phyloP scores from a whole-genome alignment of 306 rosid species.

The Pterocarpus macrocarpus region DNA sequence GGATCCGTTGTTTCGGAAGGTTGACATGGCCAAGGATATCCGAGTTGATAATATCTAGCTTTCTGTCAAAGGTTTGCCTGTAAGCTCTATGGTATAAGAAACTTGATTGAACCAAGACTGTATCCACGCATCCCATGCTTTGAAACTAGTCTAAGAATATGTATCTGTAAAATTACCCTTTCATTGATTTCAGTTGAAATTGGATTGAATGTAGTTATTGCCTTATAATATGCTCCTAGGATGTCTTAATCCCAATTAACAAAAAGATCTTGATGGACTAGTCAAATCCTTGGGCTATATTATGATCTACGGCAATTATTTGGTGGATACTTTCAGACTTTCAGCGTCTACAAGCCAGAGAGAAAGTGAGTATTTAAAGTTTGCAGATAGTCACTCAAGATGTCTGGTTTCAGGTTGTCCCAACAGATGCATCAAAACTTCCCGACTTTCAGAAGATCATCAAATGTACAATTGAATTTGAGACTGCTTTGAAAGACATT shows the following conservation, averaged over 20 bases:
- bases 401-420: slow-evolving; percentile 83
- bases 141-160: slow-evolving; percentile 39
- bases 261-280: slow-evolving; percentile 27
- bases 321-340: slow-evolving; percentile 20
- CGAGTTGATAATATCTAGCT: slow-evolving; percentile 82
- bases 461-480: slow-evolving; percentile 75
- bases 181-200: slow-evolving; percentile 43
- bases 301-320: slow-evolving; percentile 31
- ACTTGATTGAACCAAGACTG: slow-evolving; percentile 28
- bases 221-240: slow-evolving; percentile 22
- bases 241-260: slow-evolving; percentile 26
- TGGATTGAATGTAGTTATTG: slow-evolving; percentile 21
- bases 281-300: neutral
- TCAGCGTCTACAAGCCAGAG: slow-evolving; percentile 33
- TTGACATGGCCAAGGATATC: slow-evolving; percentile 95
- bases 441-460: slow-evolving; percentile 85
- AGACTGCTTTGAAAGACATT: slow-evolving; percentile 72
- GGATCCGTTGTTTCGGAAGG: slow-evolving; percentile 85
- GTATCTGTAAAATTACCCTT: slow-evolving; percentile 3
- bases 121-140: slow-evolving; percentile 25
- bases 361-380: slow-evolving; percentile 4
- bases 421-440: slow-evolving; percentile 95
- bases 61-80: slow-evolving; percentile 84
- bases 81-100: slow-evolving; percentile 20
- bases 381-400: slow-evolving; percentile 40